Evolutionary conservation across 2,329 filamentous ascomycete species (phyloP).

Genomic region (Talaromyces sp.): DNA sequence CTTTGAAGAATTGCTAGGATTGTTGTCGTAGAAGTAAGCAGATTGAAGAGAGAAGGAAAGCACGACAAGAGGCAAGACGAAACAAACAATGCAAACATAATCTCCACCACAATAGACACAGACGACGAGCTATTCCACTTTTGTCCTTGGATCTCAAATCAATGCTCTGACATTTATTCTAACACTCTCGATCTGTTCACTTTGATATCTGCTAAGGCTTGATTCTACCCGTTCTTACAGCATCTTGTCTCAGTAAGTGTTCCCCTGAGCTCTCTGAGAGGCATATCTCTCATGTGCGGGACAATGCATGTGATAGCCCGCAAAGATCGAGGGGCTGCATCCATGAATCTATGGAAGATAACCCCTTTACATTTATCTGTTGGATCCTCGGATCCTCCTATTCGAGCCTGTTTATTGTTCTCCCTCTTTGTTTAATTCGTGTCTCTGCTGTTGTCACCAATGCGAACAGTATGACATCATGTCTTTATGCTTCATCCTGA

Average conservation of each 20-base stretch:
- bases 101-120: background rate
- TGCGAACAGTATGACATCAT: constrained; percentile 6
- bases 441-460: background rate
- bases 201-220: background rate
- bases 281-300: background rate
- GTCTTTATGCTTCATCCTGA: background rate
- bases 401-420: background rate
- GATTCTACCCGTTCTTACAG: background rate
- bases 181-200: background rate
- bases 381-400: background rate
- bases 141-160: background rate
- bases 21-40: background rate
- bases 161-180: background rate
- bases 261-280: background rate
- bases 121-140: background rate
- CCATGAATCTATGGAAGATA: background rate
- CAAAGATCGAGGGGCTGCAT: background rate
- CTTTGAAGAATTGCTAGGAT: background rate
- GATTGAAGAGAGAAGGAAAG: background rate
- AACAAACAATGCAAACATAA: constrained; percentile 24
- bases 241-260: background rate
- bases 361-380: no score
- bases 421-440: background rate
- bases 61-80: background rate
- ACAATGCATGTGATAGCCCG: background rate